Evolutionary conservation across 106 monocot genomes (phyloP), one percentile per base, ranked within the genome.

Genomic region (Gastrodia elata): DNA sequence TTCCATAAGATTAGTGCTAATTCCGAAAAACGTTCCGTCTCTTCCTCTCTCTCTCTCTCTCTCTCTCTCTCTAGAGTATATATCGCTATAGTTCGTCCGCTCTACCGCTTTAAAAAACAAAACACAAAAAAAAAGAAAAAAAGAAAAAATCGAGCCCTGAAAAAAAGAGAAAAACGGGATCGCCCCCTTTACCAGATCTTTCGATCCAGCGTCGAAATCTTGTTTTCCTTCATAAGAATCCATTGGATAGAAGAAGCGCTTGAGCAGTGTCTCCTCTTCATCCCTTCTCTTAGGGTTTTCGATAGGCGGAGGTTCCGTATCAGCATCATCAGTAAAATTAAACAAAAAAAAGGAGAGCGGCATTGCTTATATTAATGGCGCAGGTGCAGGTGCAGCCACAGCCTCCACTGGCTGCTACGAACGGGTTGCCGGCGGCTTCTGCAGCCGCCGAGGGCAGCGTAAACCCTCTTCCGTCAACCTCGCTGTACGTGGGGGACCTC

Each of bases 401-500:
- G 34, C 5, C 6, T 37, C 8, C 14, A 33, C 8, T 20, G 16
- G 44, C 20, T 0, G 48, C 10, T 6, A 18, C 33, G 30, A 72
- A n/a, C 13, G 72, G 72, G 14, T 42, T 15, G 32, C 33, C 20
- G 59, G 14, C 58, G 26, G 46, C 43, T 38, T 0, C 15, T 46
- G 0, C 30, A 25, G 46, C 43, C 64, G 55, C 11, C 35, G 39
- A 25, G 2, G 38, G 35, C 0, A 68, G 40, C 40, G 68, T 28
- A 40, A 43, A 78, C 32, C 64, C 40, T 48, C 77, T 73, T 25
- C 65, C 84, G 15, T 46, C 77, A 39, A 82, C 84, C 5, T 79
- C 84, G 44, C 77, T 84, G 30, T 94, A 94, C 71, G 91, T 94
- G 4, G 94, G 94, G 38, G 94, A 94, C 72, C 78, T 94, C 38